phyloP scores from a whole-genome alignment of 2,329 filamentous ascomycete genomes.

The Myriosclerotinia duriaeana region DNA sequence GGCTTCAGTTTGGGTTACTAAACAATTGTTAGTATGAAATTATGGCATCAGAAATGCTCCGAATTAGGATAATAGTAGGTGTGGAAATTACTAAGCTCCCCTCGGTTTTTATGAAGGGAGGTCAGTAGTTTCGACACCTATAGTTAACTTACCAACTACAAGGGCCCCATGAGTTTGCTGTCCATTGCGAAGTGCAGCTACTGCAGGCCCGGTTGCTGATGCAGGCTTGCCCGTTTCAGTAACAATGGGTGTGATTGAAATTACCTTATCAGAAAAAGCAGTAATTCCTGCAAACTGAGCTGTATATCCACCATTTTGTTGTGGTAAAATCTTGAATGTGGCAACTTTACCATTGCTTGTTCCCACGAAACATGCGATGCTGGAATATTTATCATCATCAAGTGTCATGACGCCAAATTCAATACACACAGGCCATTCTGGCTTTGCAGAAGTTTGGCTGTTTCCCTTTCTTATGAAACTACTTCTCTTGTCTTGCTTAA shows the following conservation, averaged over 20 bases:
- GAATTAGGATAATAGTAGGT: neutral
- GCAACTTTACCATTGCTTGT: constrained; percentile 80
- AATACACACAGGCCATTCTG: constrained; percentile 76
- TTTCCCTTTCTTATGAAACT: constrained; percentile 65
- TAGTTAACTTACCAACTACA: constrained; percentile 60
- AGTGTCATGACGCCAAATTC: constrained; percentile 93
- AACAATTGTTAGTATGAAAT: constrained; percentile 25
- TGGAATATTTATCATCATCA: constrained; percentile 93
- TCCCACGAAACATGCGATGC: constrained; percentile 87
- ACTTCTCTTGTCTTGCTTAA: constrained; percentile 71
- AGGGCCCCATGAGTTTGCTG: constrained; percentile 75
- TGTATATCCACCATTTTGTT: constrained; percentile 65
- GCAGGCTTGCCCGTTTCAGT: constrained; percentile 75
- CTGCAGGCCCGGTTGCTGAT: constrained; percentile 68
- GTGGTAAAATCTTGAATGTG: constrained; percentile 87
- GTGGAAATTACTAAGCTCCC: neutral
- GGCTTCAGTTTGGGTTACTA: constrained; percentile 66
- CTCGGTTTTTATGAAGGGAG: neutral
- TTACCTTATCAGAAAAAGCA: constrained; percentile 65
- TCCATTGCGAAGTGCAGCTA: constrained; percentile 75
- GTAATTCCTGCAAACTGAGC: constrained; percentile 69
- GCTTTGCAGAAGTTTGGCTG: constrained; percentile 48
- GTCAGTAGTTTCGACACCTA: neutral
- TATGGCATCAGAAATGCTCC: too few species aligned
- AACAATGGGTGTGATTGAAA: constrained; percentile 77